A percentile compares a stretch with the other conserved stretches of the same genome.
Evolutionary conservation across 768 basidiomycete species (phyloP).

Genomic region (Ramaria sp.): DNA sequence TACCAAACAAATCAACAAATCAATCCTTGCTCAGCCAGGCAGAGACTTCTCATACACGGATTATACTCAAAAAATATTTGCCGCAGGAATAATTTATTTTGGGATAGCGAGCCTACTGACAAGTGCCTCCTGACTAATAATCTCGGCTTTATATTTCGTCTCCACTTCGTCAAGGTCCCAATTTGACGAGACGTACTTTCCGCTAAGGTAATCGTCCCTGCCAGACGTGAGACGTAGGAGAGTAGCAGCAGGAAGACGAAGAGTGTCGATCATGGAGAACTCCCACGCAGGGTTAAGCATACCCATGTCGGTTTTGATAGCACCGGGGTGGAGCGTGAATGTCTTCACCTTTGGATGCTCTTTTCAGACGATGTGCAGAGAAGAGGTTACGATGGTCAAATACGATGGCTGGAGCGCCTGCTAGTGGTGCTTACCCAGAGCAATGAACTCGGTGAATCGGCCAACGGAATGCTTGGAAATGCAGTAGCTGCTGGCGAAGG

Average conservation of each 20-base stretch:
- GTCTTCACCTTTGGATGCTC: background rate
- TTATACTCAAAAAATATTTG: too few relatives aligned
- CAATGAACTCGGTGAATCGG: constrained; percentile 6
- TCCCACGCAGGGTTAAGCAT: constrained; percentile 6
- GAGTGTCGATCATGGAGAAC: constrained; percentile 10
- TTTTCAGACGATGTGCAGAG: background rate
- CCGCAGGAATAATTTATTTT: too few relatives aligned
- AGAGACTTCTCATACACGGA: too few relatives aligned
- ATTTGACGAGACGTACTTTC: constrained; percentile 1
- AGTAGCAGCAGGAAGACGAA: constrained; percentile 15
- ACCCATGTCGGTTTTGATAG: constrained; percentile 11
- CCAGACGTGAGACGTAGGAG: background rate
- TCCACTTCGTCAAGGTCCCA: constrained; percentile 5
- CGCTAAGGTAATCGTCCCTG: background rate
- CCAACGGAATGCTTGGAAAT: constrained; percentile 8
- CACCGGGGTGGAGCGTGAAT: constrained; percentile 10
- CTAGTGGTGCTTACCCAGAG: constrained; percentile 5
- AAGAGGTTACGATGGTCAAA: background rate
- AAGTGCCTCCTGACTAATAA: constrained; percentile 1
- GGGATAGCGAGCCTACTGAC: constrained; percentile 1
- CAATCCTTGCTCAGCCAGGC: too few relatives aligned
- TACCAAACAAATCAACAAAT: too few relatives aligned
- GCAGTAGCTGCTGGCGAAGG: constrained; percentile 7
- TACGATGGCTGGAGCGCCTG: background rate
- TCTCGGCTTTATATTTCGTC: background rate